These are phyloP conservation scores for Botrytis galanthina DNA, from an alignment of 2,329 filamentous ascomycete species.

Conservation along the genomic window DNA sequence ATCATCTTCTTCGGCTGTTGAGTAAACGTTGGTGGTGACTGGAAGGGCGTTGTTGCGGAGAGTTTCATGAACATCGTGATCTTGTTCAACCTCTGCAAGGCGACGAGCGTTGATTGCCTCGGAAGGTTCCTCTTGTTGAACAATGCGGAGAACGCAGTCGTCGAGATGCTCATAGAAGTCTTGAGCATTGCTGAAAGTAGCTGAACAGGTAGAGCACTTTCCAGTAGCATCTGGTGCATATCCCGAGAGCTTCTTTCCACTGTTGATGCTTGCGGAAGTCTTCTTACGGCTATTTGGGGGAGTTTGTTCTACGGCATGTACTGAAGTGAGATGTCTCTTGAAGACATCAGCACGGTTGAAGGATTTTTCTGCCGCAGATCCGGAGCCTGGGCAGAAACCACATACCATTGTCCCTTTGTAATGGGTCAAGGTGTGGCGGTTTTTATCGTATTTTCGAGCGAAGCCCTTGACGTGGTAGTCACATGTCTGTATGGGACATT, in stretches of 20 bases:
- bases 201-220: slow-evolving; percentile 88
- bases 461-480: slow-evolving; percentile 95
- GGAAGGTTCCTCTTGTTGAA: slow-evolving; percentile 68
- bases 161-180: slow-evolving; percentile 97
- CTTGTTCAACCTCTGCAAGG: slow-evolving; percentile 63
- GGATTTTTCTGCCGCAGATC: slow-evolving; percentile 85
- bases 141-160: slow-evolving; percentile 69
- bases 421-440: slow-evolving; percentile 90
- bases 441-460: slow-evolving; percentile 96
- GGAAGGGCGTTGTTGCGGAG: slow-evolving; percentile 57
- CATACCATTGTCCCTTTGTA: slow-evolving; percentile 99
- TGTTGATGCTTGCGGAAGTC: slow-evolving; percentile 41
- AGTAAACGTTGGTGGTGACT: slow-evolving; percentile 46
- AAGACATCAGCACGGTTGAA: slow-evolving; percentile 98
- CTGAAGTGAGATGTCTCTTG: slow-evolving; percentile 89
- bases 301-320: slow-evolving; percentile 92
- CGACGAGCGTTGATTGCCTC: slow-evolving; percentile 68
- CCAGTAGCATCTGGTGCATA: slow-evolving; percentile 77
- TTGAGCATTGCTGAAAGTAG: slow-evolving; percentile 80
- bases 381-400: slow-evolving; percentile 87
- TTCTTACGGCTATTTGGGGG: slow-evolving; percentile 85
- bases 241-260: slow-evolving; percentile 58
- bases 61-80: slow-evolving; percentile 59
- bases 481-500: slow-evolving; percentile 90
- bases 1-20: slow-evolving; percentile 43